Base-by-base conservation (phyloP, 2,329 filamentous ascomycete genomes). In the Beauveria caledonica region DNA sequence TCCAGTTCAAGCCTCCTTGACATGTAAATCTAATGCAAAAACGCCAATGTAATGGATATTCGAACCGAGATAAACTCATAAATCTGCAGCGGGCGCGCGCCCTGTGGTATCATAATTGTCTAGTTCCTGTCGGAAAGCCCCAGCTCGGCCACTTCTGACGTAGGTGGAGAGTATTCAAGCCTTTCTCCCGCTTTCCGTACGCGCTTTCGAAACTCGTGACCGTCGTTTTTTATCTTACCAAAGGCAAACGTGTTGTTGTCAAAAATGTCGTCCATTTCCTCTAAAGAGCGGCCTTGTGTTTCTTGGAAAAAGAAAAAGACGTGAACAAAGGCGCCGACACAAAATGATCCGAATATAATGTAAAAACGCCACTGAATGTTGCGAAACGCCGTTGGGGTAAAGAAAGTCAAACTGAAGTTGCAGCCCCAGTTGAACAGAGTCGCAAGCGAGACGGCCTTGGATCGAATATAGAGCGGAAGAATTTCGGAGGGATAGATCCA, bases 401-500 rank as follows among this genome's bases (percentile, higher is more conserved):
- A 69, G 66, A 72, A 71, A 1, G 70, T 69, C 57, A 73, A 60
- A 3, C 63, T 68, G 65, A 69, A 71, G 60, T 73, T 72, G 63
- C 69, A 71, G 29, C 69, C 65, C 71, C 71, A 73, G 55, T 72
- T 71, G 5, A 71, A 69, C 4, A 74, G 69, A 0, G 75, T 77
- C 15, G 75, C 70, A 36, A 78, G 62, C 2, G 74, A 76, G 21
- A 77, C 75, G n/a, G 74, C 76, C 70, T 77, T 78, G 64, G 74
- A 74, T 42, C 76, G 72, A 48, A 77, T 72, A 64, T 72, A 71
- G 42, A 69, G 71, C 1, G 75, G 75, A 65, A 73, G 76, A 65
- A 78, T 76, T 67, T 80, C 77, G n/a, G 76, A 75, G 0, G 77
- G 75, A 62, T 79, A 79, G 0, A 76, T 76, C 77, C 77, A 80